phyloP scores from a whole-genome alignment of 2,329 filamentous ascomycete species.

The Coniochaeta sp. region DNA sequence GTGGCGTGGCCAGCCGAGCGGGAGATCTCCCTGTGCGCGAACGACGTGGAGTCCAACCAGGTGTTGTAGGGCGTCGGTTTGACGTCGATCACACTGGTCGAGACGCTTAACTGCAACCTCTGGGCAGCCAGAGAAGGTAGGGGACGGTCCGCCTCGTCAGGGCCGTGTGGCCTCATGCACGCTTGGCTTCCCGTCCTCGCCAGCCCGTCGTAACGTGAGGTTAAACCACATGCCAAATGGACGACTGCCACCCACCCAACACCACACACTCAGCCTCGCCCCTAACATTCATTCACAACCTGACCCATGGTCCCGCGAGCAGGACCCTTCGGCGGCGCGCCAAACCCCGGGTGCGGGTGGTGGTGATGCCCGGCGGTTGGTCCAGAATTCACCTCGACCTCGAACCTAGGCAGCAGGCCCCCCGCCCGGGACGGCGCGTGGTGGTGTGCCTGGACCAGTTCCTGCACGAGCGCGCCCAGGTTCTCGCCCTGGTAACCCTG shows the following conservation, averaged over 20 bases:
- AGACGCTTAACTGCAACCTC: background rate
- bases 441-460: background rate
- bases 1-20: too few relatives aligned
- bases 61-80: too few relatives aligned
- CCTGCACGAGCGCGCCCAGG: background rate
- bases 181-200: background rate
- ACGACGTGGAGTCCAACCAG: too few relatives aligned
- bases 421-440: too few relatives aligned
- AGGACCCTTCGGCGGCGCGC: background rate
- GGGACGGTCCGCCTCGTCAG: background rate
- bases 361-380: background rate
- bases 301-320: background rate
- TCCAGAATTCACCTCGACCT: background rate
- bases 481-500: background rate
- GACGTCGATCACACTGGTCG: background rate
- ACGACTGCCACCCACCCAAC: too few relatives aligned
- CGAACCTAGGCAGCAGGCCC: background rate
- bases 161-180: background rate
- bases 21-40: too few relatives aligned
- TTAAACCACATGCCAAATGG: too few relatives aligned
- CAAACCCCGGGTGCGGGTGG: background rate
- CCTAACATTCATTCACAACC: background rate
- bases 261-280: too few relatives aligned
- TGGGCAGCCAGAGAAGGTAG: too few relatives aligned
- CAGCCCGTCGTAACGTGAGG: too few relatives aligned